Evolutionary conservation across 164 flowering plant species (phyloP), one percentile per base, ranked within the genome.

Genomic region (Liquidambar formosana): DNA sequence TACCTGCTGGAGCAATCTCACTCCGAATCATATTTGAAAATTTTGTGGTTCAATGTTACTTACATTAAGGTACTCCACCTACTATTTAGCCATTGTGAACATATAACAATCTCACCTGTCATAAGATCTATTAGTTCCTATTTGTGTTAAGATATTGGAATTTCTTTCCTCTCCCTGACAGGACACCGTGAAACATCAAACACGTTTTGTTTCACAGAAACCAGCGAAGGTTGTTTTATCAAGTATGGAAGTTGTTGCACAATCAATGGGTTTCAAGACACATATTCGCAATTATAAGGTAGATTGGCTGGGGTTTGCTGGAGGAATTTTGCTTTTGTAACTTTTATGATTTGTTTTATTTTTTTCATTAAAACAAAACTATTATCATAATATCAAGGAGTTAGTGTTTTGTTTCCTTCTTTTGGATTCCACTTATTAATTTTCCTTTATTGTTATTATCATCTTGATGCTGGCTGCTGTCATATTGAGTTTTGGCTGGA

Each of bases 221-320:
- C 98, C 98, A 18, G 93, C 99, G 53, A 93, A 86, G 61, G 90
- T 96, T 71, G 89, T 87, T 71, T 61, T 96, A 52, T 91, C 97
- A 18, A 96, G 85, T 68, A 93, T 96, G 98, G 99, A 96, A 89
- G 97, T 93, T 76, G 94, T 96, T 65, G 95, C 96, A 10, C 99
- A 96, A 70, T 90, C 99, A 41, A 92, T 96, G 99, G 97, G 99
- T 67, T 96, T 84, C 77, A 96, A 96, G 81, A 96, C 99, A 11
- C 99, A 93, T 67, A 96, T 93, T 27, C 92, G 98, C 22, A 93
- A 96, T 72, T 96, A 73, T 63, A 96, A 96, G 97, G 99, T 92
- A 65, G 60, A 57, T 6, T 28, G 6, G 48, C 60, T 57, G 18
- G 14, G 52, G 21, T 5, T 61, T 72, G 23, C n/a, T 22, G 5